Percentiles rank a stretch among this genome's conserved stretches.
Conservation (phyloP, 2,329 filamentous ascomycete genomes). For the Pestalotiopsis sp. region DNA sequence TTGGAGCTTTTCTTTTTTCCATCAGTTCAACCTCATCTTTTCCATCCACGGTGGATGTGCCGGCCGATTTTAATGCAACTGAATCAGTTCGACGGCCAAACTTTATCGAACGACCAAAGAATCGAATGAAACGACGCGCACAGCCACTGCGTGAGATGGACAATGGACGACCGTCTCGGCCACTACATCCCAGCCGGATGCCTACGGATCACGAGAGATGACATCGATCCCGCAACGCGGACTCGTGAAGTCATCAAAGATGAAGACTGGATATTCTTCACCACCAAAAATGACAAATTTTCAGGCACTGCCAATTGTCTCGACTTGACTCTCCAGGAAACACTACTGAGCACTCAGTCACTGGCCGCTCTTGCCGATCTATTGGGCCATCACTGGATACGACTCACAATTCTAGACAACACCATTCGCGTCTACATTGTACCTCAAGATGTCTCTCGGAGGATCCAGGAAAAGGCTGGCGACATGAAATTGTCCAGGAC, state of each 20-base stretch:
- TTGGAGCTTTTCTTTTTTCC: neutral
- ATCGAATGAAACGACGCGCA: neutral
- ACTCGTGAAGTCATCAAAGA: conserved; percentile 17
- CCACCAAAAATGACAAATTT: conserved; percentile 21
- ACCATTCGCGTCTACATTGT: conserved; percentile 61
- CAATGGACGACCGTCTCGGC: conserved; percentile 15
- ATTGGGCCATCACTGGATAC: conserved; percentile 43
- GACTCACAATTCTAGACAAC: conserved; percentile 39
- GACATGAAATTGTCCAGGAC: conserved; percentile 45
- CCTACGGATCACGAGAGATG: conserved; percentile 31
- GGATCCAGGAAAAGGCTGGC: conserved; percentile 49
- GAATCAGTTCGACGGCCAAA: neutral
- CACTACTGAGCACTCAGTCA: conserved; percentile 28
- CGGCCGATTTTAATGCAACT: neutral
- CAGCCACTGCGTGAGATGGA: neutral
- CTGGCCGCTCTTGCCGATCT: conserved; percentile 32
- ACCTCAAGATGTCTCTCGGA: conserved; percentile 65
- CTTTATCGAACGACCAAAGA: neutral
- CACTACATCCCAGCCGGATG: conserved; percentile 46
- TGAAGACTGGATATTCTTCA: conserved; percentile 31
- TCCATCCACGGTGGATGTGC: neutral
- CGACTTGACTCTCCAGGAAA: conserved; percentile 21
- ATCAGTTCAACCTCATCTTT: neutral
- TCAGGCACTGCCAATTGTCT: neutral
- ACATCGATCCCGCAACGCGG: conserved; percentile 19